A percentile compares a stretch with the other conserved stretches of the same genome.
These are phyloP conservation scores for Pseudoperonospora humuli DNA, from an alignment of 352 stramenopile species.

Conservation along the genomic window DNA sequence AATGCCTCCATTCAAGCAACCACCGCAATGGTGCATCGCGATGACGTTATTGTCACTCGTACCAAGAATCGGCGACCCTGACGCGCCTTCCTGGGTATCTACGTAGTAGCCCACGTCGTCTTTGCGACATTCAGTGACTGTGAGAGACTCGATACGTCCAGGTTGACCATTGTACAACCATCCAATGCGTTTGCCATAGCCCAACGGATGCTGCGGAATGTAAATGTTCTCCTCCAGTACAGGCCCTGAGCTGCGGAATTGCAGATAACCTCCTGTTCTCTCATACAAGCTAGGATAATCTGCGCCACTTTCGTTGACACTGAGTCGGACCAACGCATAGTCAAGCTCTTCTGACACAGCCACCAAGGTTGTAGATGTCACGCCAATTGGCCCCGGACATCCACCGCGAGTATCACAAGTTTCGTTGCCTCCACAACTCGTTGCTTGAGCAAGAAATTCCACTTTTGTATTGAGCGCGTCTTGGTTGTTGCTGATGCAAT, in stretches of 20 bases:
- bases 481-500: conserved; percentile 54
- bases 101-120: conserved; percentile 64
- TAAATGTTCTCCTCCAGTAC: conserved; percentile 51
- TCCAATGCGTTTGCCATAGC: conserved; percentile 54
- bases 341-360: conserved; percentile 50
- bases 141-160: conserved; percentile 28
- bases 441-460: conserved; percentile 60
- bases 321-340: conserved; percentile 53
- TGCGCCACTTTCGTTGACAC: conserved; percentile 11
- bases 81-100: conserved; percentile 67
- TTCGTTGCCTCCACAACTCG: conserved; percentile 32
- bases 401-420: conserved; percentile 33
- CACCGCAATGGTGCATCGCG: conserved; percentile 71
- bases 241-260: conserved; percentile 42
- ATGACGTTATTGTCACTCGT: conserved; percentile 51
- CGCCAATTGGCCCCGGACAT: conserved; percentile 35
- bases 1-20: conserved; percentile 63
- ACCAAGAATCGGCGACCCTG: conserved; percentile 53
- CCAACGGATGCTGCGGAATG: conserved; percentile 60
- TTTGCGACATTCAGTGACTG: conserved; percentile 33
- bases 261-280: conserved; percentile 48
- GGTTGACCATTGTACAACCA: conserved; percentile 31
- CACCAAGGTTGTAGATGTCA: conserved; percentile 41
- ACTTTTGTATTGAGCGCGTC: conserved; percentile 60
- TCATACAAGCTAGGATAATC: conserved; percentile 24